Base-by-base conservation (phyloP, 2,329 filamentous ascomycete genomes). In the Onygenales sp. region DNA sequence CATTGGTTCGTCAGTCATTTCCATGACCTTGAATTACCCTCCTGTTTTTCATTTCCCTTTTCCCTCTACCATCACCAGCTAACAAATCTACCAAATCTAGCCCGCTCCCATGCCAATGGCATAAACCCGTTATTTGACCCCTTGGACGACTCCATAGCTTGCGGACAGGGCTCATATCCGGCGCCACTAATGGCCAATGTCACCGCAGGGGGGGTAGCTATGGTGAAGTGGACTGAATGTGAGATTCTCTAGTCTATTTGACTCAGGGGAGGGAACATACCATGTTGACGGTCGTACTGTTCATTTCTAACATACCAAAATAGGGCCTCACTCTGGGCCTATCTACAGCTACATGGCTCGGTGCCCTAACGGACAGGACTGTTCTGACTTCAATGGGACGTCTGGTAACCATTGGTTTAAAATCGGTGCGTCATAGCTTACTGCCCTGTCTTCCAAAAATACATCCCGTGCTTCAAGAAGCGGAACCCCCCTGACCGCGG, bases 341-440 rank as follows among this genome's bases (percentile, higher is more conserved):
- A 47, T 47, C 7, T 47, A 47, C 44, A 47, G 7, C 44, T 47
- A 47, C 31, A 47, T 47, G 44, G 44, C 44, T 32, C n/a, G 21
- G 6, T 47, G 44, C 44, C 44, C 44, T 13, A 47, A 47, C 31
- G 44, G 44, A 47, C n/a, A 31, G 21, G 44, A 47, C 33, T 47
- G 44, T 7, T 47, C 44, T 21, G 44, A 47, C 27, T 47, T 47
- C 17, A 32, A 32, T 14, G 44, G 44, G 5, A 47, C 44, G 7
- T 47, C 44, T 9, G 44, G 44, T 17, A 7, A 47, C 44, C 44
- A 47, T 47, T 47, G 44, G 44, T 47, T 47, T 21, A 47, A 47
- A 33, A 47, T 47, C n/a, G 44, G 44, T 47, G 44, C 7, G 44
- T 47, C 33, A 27, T 27, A 27, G 11, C n/a, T 47, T 31, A 17